These are phyloP conservation scores for Cephaloascus albidus DNA, from an alignment of 805 yeast species.

Conservation along the genomic window DNA sequence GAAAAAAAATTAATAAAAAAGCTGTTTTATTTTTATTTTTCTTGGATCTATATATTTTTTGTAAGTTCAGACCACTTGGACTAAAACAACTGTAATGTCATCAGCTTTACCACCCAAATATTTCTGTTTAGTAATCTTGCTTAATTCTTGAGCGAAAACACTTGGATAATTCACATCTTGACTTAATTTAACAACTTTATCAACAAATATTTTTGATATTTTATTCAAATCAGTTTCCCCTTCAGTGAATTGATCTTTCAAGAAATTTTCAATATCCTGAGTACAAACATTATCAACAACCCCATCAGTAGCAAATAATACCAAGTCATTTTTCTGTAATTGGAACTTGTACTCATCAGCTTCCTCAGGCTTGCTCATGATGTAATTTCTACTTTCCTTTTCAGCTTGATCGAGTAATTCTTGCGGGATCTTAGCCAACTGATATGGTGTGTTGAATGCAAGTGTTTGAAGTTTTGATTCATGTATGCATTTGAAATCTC, in stretches of 20 bases:
- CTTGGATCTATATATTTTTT: background rate
- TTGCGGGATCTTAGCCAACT: slow-evolving; percentile 75
- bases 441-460: slow-evolving; percentile 88
- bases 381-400: slow-evolving; percentile 48
- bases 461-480: slow-evolving; percentile 76
- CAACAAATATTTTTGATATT: slow-evolving; percentile 48
- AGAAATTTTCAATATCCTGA: slow-evolving; percentile 60
- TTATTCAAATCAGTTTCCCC: slow-evolving; percentile 26
- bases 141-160: slow-evolving; percentile 76
- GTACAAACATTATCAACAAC: slow-evolving; percentile 76
- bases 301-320: slow-evolving; percentile 90
- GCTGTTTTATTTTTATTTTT: too few species aligned
- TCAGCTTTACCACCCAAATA: slow-evolving; percentile 93
- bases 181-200: slow-evolving; percentile 59
- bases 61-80: slow-evolving; percentile 39
- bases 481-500: slow-evolving; percentile 49
- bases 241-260: slow-evolving; percentile 42
- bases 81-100: slow-evolving; percentile 79
- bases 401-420: slow-evolving; percentile 45
- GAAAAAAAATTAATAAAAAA: too few species aligned
- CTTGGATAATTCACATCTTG: slow-evolving; percentile 68
- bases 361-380: slow-evolving; percentile 59
- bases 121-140: slow-evolving; percentile 53
- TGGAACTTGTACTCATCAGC: slow-evolving; percentile 64
- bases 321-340: slow-evolving; percentile 61